Evolutionary conservation across 176 grass and related monocot species (phyloP).

Genomic region (Musa itinerans): DNA sequence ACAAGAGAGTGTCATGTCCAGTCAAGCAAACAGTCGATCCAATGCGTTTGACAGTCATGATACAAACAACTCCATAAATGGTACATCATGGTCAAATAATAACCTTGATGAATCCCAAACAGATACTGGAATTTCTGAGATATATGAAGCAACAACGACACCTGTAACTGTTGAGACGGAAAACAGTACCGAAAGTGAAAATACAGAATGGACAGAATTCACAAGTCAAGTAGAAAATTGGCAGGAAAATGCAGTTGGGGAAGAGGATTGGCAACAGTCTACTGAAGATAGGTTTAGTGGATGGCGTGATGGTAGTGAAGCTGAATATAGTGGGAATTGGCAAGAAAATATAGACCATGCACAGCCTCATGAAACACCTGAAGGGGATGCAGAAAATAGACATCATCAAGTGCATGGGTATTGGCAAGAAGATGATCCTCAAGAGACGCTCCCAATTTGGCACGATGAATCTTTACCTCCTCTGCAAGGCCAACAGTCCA

Average conservation of each 20-base stretch:
- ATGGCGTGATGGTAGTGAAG: not conserved
- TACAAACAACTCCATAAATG: not conserved
- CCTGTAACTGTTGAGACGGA: not conserved
- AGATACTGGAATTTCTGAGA: not conserved
- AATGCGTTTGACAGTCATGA: not conserved
- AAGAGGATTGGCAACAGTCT: conserved; percentile 15
- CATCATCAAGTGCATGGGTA: conserved; percentile 6
- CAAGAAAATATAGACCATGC: conserved; percentile 11
- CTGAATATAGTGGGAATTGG: conserved; percentile 5
- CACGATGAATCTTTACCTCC: conserved; percentile 63
- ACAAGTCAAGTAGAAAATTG: not conserved
- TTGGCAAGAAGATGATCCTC: conserved; percentile 12
- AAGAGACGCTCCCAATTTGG: conserved; percentile 35
- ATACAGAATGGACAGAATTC: conserved; percentile 6
- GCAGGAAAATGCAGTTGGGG: conserved; percentile 12
- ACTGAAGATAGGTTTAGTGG: conserved; percentile 2
- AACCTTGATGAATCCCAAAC: not conserved
- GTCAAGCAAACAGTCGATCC: conserved; percentile 21
- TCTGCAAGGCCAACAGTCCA: conserved; percentile 35
- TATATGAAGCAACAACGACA: not conserved
- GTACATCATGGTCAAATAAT: not conserved
- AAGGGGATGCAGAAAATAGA: conserved; percentile 11
- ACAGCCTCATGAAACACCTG: conserved; percentile 3
- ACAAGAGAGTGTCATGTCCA: conserved; percentile 48
- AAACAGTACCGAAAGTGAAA: not conserved